Percentiles rank a stretch among this genome's conserved stretches.
Evolutionary conservation across 805 yeast genomes (phyloP).

Genomic region (Yamadazyma akitaensis): DNA sequence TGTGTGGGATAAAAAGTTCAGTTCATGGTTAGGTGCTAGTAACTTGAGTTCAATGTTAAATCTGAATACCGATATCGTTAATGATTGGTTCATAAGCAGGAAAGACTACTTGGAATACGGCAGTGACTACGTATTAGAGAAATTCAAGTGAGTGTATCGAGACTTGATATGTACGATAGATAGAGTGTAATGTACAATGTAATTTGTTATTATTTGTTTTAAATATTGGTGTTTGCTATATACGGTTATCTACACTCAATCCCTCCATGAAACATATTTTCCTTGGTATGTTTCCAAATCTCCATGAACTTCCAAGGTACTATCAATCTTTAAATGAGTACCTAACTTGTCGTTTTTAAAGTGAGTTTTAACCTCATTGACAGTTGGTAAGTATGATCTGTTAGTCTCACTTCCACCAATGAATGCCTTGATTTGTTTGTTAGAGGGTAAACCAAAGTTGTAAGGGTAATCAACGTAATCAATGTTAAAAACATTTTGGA

Average conservation of each 20-base stretch:
- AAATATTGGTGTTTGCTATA: not conserved
- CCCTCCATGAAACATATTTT: constrained; percentile 41
- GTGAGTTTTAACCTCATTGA: constrained; percentile 60
- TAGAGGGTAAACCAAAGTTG: constrained; percentile 78
- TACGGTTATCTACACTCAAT: constrained; percentile 13
- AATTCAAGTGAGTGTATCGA: constrained; percentile 24
- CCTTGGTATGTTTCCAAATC: constrained; percentile 37
- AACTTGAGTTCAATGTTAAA: constrained; percentile 62
- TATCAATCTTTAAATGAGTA: constrained; percentile 54
- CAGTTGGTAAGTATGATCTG: constrained; percentile 66
- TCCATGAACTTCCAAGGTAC: constrained; percentile 58
- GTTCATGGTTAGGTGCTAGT: constrained; percentile 73
- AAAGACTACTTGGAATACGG: constrained; percentile 68
- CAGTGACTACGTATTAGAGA: constrained; percentile 35
- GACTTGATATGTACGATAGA: constrained; percentile 3
- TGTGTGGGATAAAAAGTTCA: constrained; percentile 52
- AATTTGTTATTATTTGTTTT: not conserved
- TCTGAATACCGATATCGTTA: constrained; percentile 36
- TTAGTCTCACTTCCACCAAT: constrained; percentile 68
- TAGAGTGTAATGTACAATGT: constrained; percentile 2
- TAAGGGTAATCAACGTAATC: constrained; percentile 50
- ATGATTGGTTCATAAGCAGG: constrained; percentile 55
- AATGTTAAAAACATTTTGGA: constrained; percentile 37
- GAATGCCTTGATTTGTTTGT: constrained; percentile 57
- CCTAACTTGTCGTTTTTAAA: constrained; percentile 64